Base-by-base conservation (phyloP, 805 yeast genomes). In the Wickerhamiella alocasiicola region DNA sequence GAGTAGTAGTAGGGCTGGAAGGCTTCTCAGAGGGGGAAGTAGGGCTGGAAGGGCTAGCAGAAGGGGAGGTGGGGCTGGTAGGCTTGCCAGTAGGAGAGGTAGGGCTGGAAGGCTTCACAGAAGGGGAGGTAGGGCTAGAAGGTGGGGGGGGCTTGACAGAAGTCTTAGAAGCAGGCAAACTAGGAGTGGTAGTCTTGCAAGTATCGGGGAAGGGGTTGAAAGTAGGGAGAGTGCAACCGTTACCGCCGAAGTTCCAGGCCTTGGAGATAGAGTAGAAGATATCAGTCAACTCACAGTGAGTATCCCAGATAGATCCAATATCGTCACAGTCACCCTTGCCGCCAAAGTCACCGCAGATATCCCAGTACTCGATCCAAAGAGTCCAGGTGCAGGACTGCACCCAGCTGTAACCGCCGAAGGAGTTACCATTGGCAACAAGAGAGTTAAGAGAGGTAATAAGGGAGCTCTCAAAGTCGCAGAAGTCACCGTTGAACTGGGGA, bases 381-480 rank as follows among this genome's bases (percentile, higher is more conserved):
- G 16, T 17, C 24, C 17, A 16, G 20, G 32, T 20, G 31, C 39
- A 36, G 27, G 21, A 19, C n/a, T 32, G 23, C 12, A 29, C 39
- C 20, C 12, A n/a, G 32, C 21, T 27, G 39, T 15, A 7, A 27
- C 39, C 39, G 28, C 39, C 39, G 21, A 28, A 19, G 21, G 21
- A 13, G 27, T 28, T 23, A 29, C 32, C 39, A 21, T 21, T n/a
- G 32, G 18, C 21, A 27, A 21, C 19, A 18, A 36, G 28, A 27
- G 9, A 2, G 27, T 28, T 19, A 11, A 36, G 31, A 23, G 16
- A 21, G 33, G 21, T 23, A 17, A 32, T 21, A 16, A 36, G n/a
- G 21, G 25, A 13, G 28, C 15, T 13, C 32, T 36, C 39, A 20
- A 36, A 36, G 39, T 26, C 33, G 39, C 31, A 27, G 39, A 28